Conservation (phyloP, 1,284 basidiomycete species). For the Ceratobasidium sp. region DNA sequence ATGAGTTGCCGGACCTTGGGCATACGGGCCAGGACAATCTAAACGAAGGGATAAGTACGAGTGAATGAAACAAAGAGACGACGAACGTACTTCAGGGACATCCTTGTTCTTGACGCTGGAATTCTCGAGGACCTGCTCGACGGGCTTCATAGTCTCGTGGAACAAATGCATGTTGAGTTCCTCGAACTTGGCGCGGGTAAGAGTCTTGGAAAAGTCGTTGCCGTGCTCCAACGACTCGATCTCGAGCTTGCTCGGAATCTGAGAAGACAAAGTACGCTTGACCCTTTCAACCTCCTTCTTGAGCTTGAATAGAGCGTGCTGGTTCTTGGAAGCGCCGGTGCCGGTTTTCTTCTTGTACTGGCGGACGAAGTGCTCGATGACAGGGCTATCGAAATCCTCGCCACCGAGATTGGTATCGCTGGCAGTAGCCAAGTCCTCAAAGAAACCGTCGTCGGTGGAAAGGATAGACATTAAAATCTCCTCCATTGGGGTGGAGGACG, state of each 20-base stretch:
- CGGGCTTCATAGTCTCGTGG: conserved; percentile 99
- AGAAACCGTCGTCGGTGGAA: conserved; percentile 97
- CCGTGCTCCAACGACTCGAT: conserved; percentile 91
- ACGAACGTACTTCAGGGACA: conserved; percentile 80
- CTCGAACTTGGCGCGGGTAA: conserved; percentile 98
- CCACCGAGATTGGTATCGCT: conserved; percentile 99
- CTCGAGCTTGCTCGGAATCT: conserved; percentile 79
- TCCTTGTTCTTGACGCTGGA: conserved; percentile 98
- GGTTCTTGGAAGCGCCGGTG: conserved; percentile 88
- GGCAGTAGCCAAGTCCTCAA: conserved; percentile 96
- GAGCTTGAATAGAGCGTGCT: conserved; percentile 94
- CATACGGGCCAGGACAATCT: conserved; percentile 94
- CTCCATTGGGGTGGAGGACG: conserved; percentile 83
- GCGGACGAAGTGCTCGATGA: conserved; percentile 93
- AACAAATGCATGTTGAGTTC: conserved; percentile 99
- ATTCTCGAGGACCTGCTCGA: conserved; percentile 98
- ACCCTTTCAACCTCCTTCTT: conserved; percentile 99
- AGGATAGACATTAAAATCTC: conserved; percentile 99
- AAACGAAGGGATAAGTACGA: neutral
- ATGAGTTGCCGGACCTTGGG: conserved; percentile 98
- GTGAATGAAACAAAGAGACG: neutral
- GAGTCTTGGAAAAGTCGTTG: conserved; percentile 96
- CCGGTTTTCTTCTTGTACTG: conserved; percentile 96
- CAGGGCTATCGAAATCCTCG: conserved; percentile 98
- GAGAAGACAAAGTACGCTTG: conserved; percentile 91